These are phyloP conservation scores for Malus hybrid DNA, from an alignment of 331 rosid genomes.

Conservation along the genomic window DNA sequence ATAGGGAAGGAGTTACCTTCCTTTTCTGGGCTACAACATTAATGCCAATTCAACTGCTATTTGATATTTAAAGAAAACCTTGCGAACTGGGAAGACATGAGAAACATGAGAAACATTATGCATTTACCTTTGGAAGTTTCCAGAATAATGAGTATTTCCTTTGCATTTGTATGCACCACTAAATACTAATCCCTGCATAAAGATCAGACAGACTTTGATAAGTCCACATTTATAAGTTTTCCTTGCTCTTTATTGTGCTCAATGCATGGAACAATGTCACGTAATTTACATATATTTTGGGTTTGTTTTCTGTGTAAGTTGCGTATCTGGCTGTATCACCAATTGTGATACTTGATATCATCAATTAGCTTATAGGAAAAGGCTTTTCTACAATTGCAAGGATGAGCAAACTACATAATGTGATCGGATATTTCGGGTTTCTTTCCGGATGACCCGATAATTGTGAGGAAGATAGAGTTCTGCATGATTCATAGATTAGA, in stretches of 20 bases:
- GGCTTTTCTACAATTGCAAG: neutral
- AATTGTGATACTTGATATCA: neutral
- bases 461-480: no score
- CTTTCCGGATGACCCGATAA: no score
- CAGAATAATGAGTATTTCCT: neutral
- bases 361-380: neutral
- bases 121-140: neutral
- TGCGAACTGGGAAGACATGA: neutral
- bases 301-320: neutral
- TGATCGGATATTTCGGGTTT: neutral
- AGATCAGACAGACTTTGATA: neutral
- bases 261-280: neutral
- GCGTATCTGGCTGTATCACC: no score
- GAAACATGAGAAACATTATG: no score
- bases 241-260: neutral
- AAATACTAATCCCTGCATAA: neutral
- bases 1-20: neutral
- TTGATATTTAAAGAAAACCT: neutral
- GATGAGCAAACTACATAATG: neutral
- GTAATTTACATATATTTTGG: neutral
- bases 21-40: neutral
- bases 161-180: neutral
- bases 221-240: neutral
- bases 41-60: neutral
- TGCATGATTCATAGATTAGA: neutral